A percentile compares a stretch with the other conserved stretches of the same genome.
Evolutionary conservation across 352 stramenopile genomes (phyloP).

Genomic region (Sclerospora graminicola): DNA sequence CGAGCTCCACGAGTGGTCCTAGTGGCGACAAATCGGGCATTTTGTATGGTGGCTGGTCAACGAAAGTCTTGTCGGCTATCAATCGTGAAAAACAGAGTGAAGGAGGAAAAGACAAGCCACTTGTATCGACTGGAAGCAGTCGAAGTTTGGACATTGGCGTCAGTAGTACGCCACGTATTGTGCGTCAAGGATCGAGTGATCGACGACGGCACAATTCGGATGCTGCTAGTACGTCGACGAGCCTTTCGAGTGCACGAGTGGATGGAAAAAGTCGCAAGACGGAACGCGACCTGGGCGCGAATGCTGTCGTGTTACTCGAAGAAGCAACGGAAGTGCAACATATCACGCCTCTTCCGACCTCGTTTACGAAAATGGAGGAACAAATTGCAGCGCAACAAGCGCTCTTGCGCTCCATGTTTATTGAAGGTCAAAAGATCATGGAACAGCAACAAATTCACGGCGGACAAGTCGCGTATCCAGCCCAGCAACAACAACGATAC

Average conservation of each 20-base stretch:
- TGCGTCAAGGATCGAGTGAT: constrained; percentile 14
- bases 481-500: constrained; percentile 28
- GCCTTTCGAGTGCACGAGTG: constrained; percentile 13
- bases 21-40: constrained; percentile 30
- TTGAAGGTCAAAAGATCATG: constrained; percentile 74
- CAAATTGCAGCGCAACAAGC: constrained; percentile 66
- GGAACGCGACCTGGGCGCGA: constrained; percentile 5
- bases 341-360: constrained; percentile 45
- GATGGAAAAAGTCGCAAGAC: constrained; percentile 20
- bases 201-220: constrained; percentile 38
- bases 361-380: constrained; percentile 70
- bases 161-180: constrained; percentile 5
- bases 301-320: constrained; percentile 25
- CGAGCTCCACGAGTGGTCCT: constrained; percentile 12
- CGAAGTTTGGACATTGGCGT: constrained; percentile 11
- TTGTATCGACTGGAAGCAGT: constrained; percentile 14
- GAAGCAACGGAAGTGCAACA: constrained; percentile 35
- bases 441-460: constrained; percentile 29
- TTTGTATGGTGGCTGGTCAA: constrained; percentile 47
- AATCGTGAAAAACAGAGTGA: constrained; percentile 26
- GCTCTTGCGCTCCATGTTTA: constrained; percentile 58
- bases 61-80: constrained; percentile 42
- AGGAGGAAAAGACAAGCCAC: constrained; percentile 19
- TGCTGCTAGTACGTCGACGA: constrained; percentile 21
- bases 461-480: constrained; percentile 19